Base-by-base conservation (phyloP, 805 yeast genomes). In the Nadsonia fulvescens region DNA sequence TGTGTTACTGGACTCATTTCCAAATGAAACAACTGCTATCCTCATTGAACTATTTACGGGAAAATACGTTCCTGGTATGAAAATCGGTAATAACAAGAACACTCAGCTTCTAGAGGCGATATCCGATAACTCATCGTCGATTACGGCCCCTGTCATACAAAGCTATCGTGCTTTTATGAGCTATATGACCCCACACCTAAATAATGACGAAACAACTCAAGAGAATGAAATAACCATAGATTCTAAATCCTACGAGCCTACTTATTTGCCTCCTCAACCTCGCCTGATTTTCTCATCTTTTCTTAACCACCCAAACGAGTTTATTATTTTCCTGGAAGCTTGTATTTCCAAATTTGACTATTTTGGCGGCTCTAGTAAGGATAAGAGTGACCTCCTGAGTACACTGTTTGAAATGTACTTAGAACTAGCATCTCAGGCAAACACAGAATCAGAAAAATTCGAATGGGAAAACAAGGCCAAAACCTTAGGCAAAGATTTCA, bases 201-300 rank as follows among this genome's bases (percentile, higher is more conserved):
- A 33, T 9, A 28, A 20, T 4, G 39, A 35, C 4, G 40, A 38
- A 3, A 20, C 23, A 13, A 35, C 32, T 6, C 30, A 28, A 4
- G 25, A 28, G 13, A 25, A 22, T 2, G 33, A 30, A 12, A 25
- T n/a, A n/a, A n/a, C n/a, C n/a, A n/a, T n/a, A n/a, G n/a, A n/a
- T n/a, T n/a, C n/a, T n/a, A n/a, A n/a, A n/a, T n/a, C 25, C 7
- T 28, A 24, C 8, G 18, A 22, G 12, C 74, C 83, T 9, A 76
- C 89, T 0, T 89, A 89, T 46, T 72, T 73, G 27, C 94, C 96
- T 2, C 98, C 98, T 3, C 63, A 71, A 27, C 96, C 96, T 5
- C 61, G 82, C 23, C 57, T 86, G 20, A 77, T 86, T 1, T 89
- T 81, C 43, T 71, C 86, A 2, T 70, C 91, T 2, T 89, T 89